phyloP scores from a whole-genome alignment of 495 filamentous ascomycete genomes.

The Pseudoneurospora amorphoporcata region DNA sequence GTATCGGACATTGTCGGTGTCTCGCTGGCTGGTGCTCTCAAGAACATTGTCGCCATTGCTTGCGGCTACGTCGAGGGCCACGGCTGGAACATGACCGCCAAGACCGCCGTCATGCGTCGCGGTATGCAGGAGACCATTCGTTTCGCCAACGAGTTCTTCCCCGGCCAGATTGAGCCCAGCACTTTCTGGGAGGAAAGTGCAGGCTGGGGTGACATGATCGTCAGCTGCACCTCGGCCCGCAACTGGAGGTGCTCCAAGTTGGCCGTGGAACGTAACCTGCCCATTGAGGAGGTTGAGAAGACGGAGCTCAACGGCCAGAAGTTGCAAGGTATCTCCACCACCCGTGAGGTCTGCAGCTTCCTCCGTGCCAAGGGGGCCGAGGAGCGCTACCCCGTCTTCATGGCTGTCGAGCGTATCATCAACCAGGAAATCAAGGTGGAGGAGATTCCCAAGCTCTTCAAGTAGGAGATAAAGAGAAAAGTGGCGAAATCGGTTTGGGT shows the following conservation, averaged over 20 bases:
- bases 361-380: slow-evolving; percentile 67
- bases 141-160: slow-evolving; percentile 90
- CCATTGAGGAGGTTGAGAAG: slow-evolving; percentile 79
- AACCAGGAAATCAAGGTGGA: slow-evolving; percentile 49
- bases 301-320: slow-evolving; percentile 93
- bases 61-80: slow-evolving; percentile 92
- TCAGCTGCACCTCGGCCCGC: slow-evolving; percentile 78
- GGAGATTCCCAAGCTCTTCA: slow-evolving; percentile 50
- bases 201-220: slow-evolving; percentile 93
- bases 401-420: slow-evolving; percentile 62
- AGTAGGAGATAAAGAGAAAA: slow-evolving; percentile 14
- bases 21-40: slow-evolving; percentile 88
- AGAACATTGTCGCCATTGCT: slow-evolving; percentile 93
- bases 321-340: slow-evolving; percentile 87
- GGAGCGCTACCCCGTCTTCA: slow-evolving; percentile 83
- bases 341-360: slow-evolving; percentile 81
- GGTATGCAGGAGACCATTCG: slow-evolving; percentile 91
- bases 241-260: slow-evolving; percentile 93
- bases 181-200: slow-evolving; percentile 96
- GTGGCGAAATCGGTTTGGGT: neutral
- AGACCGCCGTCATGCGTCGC: slow-evolving; percentile 92
- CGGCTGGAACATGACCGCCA: slow-evolving; percentile 97
- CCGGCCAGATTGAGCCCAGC: slow-evolving; percentile 58
- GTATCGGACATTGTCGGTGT: slow-evolving; percentile 90
- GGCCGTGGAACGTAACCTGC: slow-evolving; percentile 65